These are phyloP conservation scores for Lachancea waltii DNA, from an alignment of 805 yeast genomes.

Conservation along the genomic window DNA sequence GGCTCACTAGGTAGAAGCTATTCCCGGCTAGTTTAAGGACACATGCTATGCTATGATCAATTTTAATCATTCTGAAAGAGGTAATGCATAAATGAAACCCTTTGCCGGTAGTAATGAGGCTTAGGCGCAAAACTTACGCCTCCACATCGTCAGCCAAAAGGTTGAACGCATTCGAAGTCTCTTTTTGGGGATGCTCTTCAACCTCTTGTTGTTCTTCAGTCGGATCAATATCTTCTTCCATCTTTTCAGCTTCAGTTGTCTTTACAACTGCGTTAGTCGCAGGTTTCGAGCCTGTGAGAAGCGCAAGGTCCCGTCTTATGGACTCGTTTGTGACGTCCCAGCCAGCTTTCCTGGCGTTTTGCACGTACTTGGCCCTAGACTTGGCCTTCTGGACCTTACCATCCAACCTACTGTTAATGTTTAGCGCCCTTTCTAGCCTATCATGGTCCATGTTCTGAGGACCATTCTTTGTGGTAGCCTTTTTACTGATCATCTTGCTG, in stretches of 20 bases:
- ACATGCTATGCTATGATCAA: too few species aligned
- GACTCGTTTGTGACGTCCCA: conserved; percentile 64
- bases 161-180: conserved; percentile 24
- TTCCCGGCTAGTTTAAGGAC: too few species aligned
- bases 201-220: conserved; percentile 2
- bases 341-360: conserved; percentile 55
- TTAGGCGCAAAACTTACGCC: conserved; percentile 7
- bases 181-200: neutral
- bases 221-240: conserved; percentile 14
- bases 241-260: conserved; percentile 20
- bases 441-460: conserved; percentile 32
- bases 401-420: conserved; percentile 48
- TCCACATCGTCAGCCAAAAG: conserved; percentile 32
- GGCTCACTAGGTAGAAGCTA: too few species aligned
- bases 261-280: conserved; percentile 8
- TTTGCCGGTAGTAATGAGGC: too few species aligned
- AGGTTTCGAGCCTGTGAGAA: conserved; percentile 4
- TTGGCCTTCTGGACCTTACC: conserved; percentile 61
- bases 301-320: conserved; percentile 32
- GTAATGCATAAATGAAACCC: too few species aligned
- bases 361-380: conserved; percentile 56
- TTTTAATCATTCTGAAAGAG: too few species aligned
- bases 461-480: conserved; percentile 26
- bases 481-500: conserved; percentile 22
- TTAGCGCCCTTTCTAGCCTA: conserved; percentile 44